Evolutionary conservation across 192 early-diverging fungal species (phyloP).

Genomic region (Coemansia sp.): DNA sequence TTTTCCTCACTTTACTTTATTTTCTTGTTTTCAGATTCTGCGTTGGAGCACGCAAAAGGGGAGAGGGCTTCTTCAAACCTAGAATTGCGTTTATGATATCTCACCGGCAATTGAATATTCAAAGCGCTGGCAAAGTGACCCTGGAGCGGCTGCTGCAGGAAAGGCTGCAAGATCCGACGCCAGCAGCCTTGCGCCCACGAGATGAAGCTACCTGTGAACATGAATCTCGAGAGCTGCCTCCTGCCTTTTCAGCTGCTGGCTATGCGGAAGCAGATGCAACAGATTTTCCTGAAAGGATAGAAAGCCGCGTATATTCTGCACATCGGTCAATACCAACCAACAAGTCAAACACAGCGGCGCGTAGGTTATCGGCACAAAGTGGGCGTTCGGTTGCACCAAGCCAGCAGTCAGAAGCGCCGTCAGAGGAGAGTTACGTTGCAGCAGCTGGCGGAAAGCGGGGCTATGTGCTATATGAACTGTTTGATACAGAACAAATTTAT

Average conservation of each 20-base stretch:
- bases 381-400: not conserved
- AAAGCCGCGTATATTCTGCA: conserved; percentile 13
- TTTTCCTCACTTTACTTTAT: not conserved
- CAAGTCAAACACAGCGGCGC: not conserved
- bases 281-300: conserved; percentile 21
- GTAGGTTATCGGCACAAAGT: not conserved
- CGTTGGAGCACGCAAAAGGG: not conserved
- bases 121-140: conserved; percentile 14
- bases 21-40: not conserved
- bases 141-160: conserved; percentile 32
- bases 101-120: conserved; percentile 10
- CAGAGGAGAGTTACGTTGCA: not conserved
- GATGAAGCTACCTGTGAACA: not conserved
- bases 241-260: not conserved
- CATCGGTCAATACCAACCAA: not conserved
- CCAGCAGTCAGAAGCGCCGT: not conserved
- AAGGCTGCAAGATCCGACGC: conserved; percentile 25
- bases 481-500: conserved; percentile 54
- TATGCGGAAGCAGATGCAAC: not conserved
- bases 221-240: not conserved
- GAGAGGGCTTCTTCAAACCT: conserved; percentile 2
- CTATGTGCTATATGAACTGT: conserved; percentile 52
- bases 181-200: conserved; percentile 15
- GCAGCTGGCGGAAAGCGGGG: conserved; percentile 23
- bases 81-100: conserved; percentile 3